Base-by-base conservation (phyloP, 1,284 basidiomycete species). In the Tilletia indica region DNA sequence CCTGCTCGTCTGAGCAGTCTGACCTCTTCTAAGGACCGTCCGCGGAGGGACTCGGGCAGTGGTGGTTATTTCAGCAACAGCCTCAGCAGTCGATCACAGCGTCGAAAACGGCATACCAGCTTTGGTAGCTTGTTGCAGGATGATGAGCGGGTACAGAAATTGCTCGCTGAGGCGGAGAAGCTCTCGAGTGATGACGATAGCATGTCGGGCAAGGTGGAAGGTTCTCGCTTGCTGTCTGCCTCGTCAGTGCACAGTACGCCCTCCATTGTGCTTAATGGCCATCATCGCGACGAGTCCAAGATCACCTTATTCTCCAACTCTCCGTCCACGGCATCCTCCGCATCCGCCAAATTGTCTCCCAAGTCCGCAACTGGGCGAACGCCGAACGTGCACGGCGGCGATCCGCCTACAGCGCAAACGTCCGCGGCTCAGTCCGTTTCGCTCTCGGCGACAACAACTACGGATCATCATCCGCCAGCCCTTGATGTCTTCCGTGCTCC, bases 1-100 rank as follows among this genome's bases (percentile, higher is more conserved):
- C 61, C 61, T 14, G 61, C 36, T 16, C 31, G 61, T 3, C 38
- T 64, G 34, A 64, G 61, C 61, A 64, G 61, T 39, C n/a, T 64
- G 61, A 64, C 61, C 36, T 64, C 61, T 34, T 54, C 42, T 14
- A 45, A 45, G 14, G 42, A 45, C 14, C 42, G 42, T 14, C 42
- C 42, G 42, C 6, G 42, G 9, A 14, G 42, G 42, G 25, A 31
- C 25, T 31, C 25, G 25, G 51, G 8, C 51, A 58, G 21, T 58
- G 21, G 56, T 14, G 21, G 56, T 2, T 54, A 19, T 6, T 11
- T 25, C 19, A n/a, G 16, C 51, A 54, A 54, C n/a, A 54, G 51
- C 4, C n/a, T 31, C 25, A 45, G 42, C 42, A 45, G 42, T 14
- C 6, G 42, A 45, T 45, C 42, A 14, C 42, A 58, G 21, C 19